phyloP scores from a whole-genome alignment of 192 early-diverging fungal genomes.

The Mortierella claussenii region DNA sequence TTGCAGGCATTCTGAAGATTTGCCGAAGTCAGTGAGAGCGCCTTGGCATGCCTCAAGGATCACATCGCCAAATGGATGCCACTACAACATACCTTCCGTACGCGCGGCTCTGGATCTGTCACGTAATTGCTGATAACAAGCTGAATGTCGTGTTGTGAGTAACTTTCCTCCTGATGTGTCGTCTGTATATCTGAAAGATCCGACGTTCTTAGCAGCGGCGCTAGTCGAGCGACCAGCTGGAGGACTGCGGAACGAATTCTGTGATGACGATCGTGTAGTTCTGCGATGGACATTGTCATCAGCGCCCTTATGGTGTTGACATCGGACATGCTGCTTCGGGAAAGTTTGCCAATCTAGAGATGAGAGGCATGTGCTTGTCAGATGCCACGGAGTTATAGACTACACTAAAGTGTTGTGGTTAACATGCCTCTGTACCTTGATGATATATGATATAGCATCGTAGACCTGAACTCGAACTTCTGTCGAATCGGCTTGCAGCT shows the following conservation, averaged over 20 bases:
- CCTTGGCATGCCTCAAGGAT: too few relatives aligned
- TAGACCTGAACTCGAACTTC: slow-evolving; percentile 48
- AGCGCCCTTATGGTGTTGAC: slow-evolving; percentile 45
- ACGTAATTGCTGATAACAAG: slow-evolving; percentile 61
- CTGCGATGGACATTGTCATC: slow-evolving; percentile 42
- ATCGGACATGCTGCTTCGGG: slow-evolving; percentile 16
- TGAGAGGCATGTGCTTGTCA: too few relatives aligned
- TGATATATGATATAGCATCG: slow-evolving; percentile 36
- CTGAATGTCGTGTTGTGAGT: slow-evolving; percentile 57
- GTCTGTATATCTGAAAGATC: neutral
- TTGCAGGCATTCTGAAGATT: slow-evolving; percentile 64
- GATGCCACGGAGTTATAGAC: too few relatives aligned
- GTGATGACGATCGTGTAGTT: slow-evolving; percentile 60
- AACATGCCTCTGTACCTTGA: slow-evolving; percentile 23
- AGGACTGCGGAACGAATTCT: slow-evolving; percentile 59
- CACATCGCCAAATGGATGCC: too few relatives aligned
- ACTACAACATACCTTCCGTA: slow-evolving; percentile 63
- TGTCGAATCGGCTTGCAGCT: slow-evolving; percentile 55
- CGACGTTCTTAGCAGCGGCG: slow-evolving; percentile 33
- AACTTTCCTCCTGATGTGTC: neutral
- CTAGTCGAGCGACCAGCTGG: slow-evolving; percentile 55
- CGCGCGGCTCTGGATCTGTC: slow-evolving; percentile 60
- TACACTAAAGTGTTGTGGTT: neutral
- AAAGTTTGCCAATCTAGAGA: slow-evolving; percentile 28
- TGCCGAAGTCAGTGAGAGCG: neutral